Percentiles rank a stretch among this genome's conserved stretches.
Evolutionary conservation across 2,329 filamentous ascomycete genomes (phyloP).

Genomic region (Fusarium sp.): DNA sequence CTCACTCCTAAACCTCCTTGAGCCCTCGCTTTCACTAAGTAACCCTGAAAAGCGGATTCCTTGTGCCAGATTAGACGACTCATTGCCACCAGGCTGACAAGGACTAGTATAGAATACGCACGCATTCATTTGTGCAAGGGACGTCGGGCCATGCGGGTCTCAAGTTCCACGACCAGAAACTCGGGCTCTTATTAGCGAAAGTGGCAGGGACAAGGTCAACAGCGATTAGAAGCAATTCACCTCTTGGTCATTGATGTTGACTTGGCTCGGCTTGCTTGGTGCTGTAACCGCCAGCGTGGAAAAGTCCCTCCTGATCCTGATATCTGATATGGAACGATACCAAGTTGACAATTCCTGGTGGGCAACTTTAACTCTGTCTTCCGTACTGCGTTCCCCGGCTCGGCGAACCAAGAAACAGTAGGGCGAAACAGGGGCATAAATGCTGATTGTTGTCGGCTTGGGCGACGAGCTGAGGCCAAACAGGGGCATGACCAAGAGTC

Average conservation of each 20-base stretch:
- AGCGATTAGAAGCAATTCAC: conserved; percentile 30
- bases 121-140: conserved; percentile 37
- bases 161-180: conserved; percentile 48
- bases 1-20: conserved; percentile 12
- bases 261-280: conserved; percentile 17
- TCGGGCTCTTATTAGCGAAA: conserved; percentile 48
- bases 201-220: conserved; percentile 43
- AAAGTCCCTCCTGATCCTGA: conserved; percentile 18
- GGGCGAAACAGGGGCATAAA: conserved; percentile 7
- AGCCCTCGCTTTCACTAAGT: conserved; percentile 15
- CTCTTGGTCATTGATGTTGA: conserved; percentile 24
- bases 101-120: conserved; percentile 31
- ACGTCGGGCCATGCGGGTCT: conserved; percentile 43
- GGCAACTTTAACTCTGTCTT: conserved; percentile 4
- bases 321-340: conserved; percentile 20
- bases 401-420: conserved; percentile 9
- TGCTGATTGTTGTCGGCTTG: conserved; percentile 19
- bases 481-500: conserved; percentile 35
- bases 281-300: conserved; percentile 32
- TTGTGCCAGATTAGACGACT: conserved; percentile 41
- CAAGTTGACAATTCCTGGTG: conserved; percentile 2
- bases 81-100: conserved; percentile 33
- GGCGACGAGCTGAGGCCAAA: conserved; percentile 29
- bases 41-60: conserved; percentile 32
- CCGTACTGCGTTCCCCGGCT: neutral